Evolutionary conservation across 768 basidiomycete species (phyloP).

Genomic region (Mycena kentingensis): DNA sequence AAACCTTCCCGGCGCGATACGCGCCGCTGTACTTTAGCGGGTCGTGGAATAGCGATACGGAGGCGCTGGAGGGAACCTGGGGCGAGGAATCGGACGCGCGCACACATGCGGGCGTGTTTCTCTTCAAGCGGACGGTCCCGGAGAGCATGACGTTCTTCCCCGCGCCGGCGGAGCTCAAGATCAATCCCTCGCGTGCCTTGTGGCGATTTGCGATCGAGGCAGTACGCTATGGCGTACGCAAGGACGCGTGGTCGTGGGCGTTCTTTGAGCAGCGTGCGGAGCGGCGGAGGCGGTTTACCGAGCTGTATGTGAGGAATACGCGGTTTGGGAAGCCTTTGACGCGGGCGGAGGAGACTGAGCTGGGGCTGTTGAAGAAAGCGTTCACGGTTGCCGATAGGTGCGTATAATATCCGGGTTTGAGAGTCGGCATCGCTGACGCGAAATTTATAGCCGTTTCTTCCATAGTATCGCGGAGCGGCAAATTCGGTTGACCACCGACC

Average conservation of each 20-base stretch:
- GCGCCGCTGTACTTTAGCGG: constrained; percentile 18
- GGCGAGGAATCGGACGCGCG: constrained; percentile 15
- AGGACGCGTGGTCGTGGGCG: constrained; percentile 31
- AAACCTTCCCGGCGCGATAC: constrained; percentile 17
- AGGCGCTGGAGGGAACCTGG: constrained; percentile 21
- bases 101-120: constrained; percentile 23
- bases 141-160: constrained; percentile 30
- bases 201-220: constrained; percentile 36
- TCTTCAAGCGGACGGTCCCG: constrained; percentile 29
- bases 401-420: not conserved
- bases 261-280: constrained; percentile 32
- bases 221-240: constrained; percentile 26
- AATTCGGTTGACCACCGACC: constrained; percentile 26
- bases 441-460: constrained; percentile 19
- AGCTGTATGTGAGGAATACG: constrained; percentile 26
- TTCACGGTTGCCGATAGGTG: constrained; percentile 28
- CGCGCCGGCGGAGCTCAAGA: constrained; percentile 24
- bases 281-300: constrained; percentile 26
- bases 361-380: constrained; percentile 17
- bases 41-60: constrained; percentile 5
- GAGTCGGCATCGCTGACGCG: not conserved
- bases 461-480: constrained; percentile 22
- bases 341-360: constrained; percentile 21
- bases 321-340: constrained; percentile 25
- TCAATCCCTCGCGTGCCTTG: constrained; percentile 28